phyloP scores from a whole-genome alignment of 192 early-diverging fungal genomes.

The Backusella psychrophila region DNA sequence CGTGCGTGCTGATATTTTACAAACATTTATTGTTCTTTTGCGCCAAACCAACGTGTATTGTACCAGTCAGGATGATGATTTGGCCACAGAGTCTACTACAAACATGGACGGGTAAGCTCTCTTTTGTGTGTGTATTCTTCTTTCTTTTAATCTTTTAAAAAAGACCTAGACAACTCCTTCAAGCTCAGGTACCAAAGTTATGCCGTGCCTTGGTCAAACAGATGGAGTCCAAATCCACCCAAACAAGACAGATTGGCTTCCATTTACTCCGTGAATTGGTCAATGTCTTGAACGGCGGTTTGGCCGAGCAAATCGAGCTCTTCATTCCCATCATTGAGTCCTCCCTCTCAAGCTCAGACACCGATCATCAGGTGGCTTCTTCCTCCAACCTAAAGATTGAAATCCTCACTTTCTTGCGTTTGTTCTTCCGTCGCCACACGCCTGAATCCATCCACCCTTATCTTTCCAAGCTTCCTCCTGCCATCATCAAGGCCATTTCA shows the following conservation, averaged over 20 bases:
- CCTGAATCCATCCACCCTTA: constrained; percentile 57
- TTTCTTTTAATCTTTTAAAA: background rate
- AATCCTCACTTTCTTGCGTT: constrained; percentile 69
- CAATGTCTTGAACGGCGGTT: constrained; percentile 67
- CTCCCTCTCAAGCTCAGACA: constrained; percentile 59
- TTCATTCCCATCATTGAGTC: constrained; percentile 70
- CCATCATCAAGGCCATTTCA: constrained; percentile 59
- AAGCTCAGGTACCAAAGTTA: constrained; percentile 61
- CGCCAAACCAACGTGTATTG: constrained; percentile 54
- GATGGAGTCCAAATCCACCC: constrained; percentile 66
- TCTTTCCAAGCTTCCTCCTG: constrained; percentile 57
- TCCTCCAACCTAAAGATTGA: constrained; percentile 87
- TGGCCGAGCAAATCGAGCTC: constrained; percentile 59
- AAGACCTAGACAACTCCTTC: constrained; percentile 56
- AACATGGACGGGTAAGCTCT: background rate
- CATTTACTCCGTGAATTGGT: constrained; percentile 69
- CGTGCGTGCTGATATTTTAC: constrained; percentile 77
- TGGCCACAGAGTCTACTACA: background rate
- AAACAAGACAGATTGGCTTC: constrained; percentile 73
- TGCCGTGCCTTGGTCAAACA: constrained; percentile 69
- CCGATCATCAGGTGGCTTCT: constrained; percentile 50
- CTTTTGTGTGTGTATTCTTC: background rate
- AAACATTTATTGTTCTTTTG: constrained; percentile 68
- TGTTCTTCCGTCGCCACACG: constrained; percentile 60
- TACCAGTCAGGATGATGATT: constrained; percentile 20